Evolutionary conservation across 2,329 filamentous ascomycete species (phyloP).

Genomic region (Elsinoe batatas): DNA sequence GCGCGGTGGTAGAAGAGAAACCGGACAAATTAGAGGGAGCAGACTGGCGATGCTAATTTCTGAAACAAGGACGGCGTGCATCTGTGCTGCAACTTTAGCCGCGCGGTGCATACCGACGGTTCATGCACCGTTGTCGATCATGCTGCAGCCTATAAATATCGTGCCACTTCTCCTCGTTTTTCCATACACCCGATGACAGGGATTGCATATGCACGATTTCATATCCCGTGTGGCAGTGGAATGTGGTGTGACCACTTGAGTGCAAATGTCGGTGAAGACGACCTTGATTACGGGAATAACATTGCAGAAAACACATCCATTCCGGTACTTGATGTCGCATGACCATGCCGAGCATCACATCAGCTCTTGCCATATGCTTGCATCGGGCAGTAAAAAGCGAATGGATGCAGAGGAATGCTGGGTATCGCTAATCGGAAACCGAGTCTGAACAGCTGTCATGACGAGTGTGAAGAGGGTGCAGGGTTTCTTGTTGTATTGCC

Average conservation of each 20-base stretch:
- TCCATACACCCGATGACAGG: background rate
- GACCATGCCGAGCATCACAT: background rate
- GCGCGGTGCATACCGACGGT: background rate
- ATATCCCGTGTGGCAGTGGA: background rate
- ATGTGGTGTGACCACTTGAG: background rate
- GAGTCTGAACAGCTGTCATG: background rate
- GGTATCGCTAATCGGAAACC: background rate
- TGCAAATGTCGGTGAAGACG: conserved; percentile 2
- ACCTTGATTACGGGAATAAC: background rate
- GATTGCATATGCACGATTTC: background rate
- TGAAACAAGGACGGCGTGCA: conserved; percentile 8
- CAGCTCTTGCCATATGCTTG: background rate
- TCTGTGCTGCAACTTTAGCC: background rate
- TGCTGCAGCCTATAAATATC: conserved; percentile 10
- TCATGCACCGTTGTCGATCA: conserved; percentile 7
- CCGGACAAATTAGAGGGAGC: conserved; percentile 10
- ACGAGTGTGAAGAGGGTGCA: background rate
- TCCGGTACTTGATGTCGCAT: background rate
- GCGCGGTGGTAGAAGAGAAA: conserved; percentile 4
- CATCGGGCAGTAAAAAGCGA: background rate
- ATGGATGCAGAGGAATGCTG: background rate
- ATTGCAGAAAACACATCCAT: background rate
- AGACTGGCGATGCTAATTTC: conserved; percentile 2
- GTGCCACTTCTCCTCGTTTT: background rate
- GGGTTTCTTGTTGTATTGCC: too few species aligned